These are phyloP conservation scores for Chaetothyriales sp. DNA, from an alignment of 2,329 filamentous ascomycete genomes.

Conservation along the genomic window DNA sequence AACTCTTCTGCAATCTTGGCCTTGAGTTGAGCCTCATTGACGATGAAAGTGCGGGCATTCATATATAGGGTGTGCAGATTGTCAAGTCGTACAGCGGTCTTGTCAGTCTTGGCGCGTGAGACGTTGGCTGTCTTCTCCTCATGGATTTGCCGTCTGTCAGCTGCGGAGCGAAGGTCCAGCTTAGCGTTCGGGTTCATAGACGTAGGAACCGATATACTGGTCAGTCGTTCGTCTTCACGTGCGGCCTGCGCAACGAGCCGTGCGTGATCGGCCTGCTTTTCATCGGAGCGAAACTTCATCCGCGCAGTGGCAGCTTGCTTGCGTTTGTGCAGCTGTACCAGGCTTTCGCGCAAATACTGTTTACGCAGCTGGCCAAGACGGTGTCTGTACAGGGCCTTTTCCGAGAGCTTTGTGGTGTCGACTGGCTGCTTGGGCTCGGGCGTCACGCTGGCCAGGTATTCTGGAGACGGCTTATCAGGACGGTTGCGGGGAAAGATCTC, in stretches of 20 bases:
- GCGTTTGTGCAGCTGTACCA: conserved; percentile 53
- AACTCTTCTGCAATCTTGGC: conserved; percentile 63
- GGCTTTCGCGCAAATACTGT: conserved; percentile 54
- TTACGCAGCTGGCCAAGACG: conserved; percentile 58
- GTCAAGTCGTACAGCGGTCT: conserved; percentile 48
- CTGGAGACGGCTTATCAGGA: conserved; percentile 40
- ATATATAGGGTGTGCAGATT: conserved; percentile 78
- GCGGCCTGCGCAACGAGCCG: conserved; percentile 47
- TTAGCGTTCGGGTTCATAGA: conserved; percentile 34
- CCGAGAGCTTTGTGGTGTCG: conserved; percentile 21
- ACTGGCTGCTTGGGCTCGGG: conserved; percentile 32
- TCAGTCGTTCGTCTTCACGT: conserved; percentile 61
- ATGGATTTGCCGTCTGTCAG: conserved; percentile 25
- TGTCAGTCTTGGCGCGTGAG: conserved; percentile 32
- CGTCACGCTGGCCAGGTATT: conserved; percentile 43
- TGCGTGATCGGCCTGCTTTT: conserved; percentile 37
- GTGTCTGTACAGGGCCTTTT: conserved; percentile 45
- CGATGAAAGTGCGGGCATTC: conserved; percentile 74
- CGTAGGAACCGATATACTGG: conserved; percentile 48
- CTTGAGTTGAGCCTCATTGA: conserved; percentile 61
- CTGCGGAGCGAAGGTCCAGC: conserved; percentile 3
- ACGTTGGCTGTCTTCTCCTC: conserved; percentile 22
- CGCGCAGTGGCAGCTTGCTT: conserved; percentile 34
- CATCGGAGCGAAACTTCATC: conserved; percentile 28
- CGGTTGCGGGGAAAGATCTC: conserved; percentile 54